phyloP scores from a whole-genome alignment of 257 asterid species.

The Catharanthus roseus region DNA sequence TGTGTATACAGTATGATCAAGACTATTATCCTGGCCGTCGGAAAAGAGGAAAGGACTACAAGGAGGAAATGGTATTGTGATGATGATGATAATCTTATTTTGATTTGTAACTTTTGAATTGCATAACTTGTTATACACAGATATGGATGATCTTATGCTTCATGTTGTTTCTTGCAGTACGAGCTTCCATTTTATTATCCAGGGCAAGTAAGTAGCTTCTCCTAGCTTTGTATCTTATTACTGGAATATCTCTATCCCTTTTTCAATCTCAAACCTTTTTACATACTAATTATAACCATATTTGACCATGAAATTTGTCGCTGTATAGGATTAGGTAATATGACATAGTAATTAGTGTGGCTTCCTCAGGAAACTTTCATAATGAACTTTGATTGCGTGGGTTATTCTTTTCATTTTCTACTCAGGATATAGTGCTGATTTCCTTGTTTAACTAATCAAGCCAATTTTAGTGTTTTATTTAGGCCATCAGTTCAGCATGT shows the following conservation, averaged over 20 bases:
- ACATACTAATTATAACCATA: neutral
- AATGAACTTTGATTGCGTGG: neutral
- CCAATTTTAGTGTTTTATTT: neutral
- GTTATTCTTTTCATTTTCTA: neutral
- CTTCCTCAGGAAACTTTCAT: neutral
- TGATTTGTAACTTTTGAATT: constrained; percentile 6
- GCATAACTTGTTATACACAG: neutral
- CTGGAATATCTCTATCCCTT: neutral
- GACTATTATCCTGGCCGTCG: constrained; percentile 96
- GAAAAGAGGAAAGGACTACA: constrained; percentile 88
- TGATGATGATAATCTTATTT: constrained; percentile 6
- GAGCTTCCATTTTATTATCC: constrained; percentile 96
- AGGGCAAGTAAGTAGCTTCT: constrained; percentile 66
- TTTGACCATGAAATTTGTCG: neutral
- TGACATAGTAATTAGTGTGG: neutral
- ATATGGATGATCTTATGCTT: constrained; percentile 23
- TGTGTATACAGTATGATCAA: constrained; percentile 64
- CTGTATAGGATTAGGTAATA: neutral
- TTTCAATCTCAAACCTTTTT: neutral
- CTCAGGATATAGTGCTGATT: neutral
- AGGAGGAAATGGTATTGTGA: constrained; percentile 72
- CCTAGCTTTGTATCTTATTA: neutral
- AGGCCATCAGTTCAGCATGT: neutral
- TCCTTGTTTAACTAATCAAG: neutral
- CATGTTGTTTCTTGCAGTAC: constrained; percentile 54